These are phyloP conservation scores for Penicillium freii DNA, from an alignment of 2,329 filamentous ascomycete species.

Conservation along the genomic window DNA sequence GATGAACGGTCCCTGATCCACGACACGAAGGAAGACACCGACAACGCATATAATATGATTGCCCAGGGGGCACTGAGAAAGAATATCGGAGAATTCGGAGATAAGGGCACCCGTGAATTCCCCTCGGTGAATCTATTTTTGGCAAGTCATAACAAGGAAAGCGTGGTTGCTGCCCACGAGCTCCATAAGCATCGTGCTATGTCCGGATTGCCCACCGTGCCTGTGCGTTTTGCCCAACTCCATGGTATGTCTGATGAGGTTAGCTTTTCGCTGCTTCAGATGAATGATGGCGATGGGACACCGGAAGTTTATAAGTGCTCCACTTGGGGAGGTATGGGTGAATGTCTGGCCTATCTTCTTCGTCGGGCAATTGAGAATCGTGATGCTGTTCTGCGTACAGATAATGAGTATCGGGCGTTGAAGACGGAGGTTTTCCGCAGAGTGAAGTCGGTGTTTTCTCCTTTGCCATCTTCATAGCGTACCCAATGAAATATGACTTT, in stretches of 20 bases:
- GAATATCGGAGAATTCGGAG: slow-evolving; percentile 28
- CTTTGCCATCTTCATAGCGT: slow-evolving; percentile 1
- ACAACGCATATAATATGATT: slow-evolving; percentile 69
- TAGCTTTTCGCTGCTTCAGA: slow-evolving; percentile 52
- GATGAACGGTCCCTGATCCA: slow-evolving; percentile 70
- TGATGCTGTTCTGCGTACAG: slow-evolving; percentile 56
- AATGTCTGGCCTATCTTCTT: slow-evolving; percentile 76
- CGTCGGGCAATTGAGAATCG: slow-evolving; percentile 59
- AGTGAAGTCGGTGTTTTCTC: slow-evolving; percentile 10
- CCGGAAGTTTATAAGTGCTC: slow-evolving; percentile 56
- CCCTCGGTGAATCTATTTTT: slow-evolving; percentile 66
- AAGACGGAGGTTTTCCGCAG: slow-evolving; percentile 25
- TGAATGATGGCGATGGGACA: slow-evolving; percentile 32
- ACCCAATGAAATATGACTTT: not conserved
- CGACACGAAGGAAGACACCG: slow-evolving; percentile 69
- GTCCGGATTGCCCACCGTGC: slow-evolving; percentile 44
- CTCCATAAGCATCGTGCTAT: slow-evolving; percentile 49
- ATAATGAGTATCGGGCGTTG: slow-evolving; percentile 40
- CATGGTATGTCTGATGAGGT: slow-evolving; percentile 63
- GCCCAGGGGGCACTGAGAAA: slow-evolving; percentile 64
- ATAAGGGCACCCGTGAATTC: slow-evolving; percentile 38
- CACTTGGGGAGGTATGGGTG: slow-evolving; percentile 57
- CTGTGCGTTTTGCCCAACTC: slow-evolving; percentile 56
- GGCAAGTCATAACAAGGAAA: slow-evolving; percentile 77
- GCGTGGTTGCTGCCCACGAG: slow-evolving; percentile 57